Conservation (phyloP, 2,329 filamentous ascomycete species). For the Sphaerostilbella broomeana region DNA sequence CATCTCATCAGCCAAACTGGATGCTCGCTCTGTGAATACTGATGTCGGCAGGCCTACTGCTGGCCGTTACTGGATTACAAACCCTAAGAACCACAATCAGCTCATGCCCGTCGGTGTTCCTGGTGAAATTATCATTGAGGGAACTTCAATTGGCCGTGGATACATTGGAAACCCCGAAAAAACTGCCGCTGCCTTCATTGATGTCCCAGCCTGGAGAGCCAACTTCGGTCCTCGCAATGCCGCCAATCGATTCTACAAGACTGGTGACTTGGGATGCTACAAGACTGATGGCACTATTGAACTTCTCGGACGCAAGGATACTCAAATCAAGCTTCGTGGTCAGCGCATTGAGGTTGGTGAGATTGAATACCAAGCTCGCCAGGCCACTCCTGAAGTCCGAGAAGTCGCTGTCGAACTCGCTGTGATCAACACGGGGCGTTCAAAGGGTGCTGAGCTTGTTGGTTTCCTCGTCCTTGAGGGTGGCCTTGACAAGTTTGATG, state of each 20-base stretch:
- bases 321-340: not conserved
- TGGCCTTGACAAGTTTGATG: no score
- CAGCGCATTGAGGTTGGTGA: not conserved
- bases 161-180: constrained; percentile 7
- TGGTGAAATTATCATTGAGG: constrained; percentile 11
- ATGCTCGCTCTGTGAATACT: not conserved
- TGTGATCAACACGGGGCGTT: no score
- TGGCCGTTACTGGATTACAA: constrained; percentile 5
- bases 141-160: constrained; percentile 1
- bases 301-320: not conserved
- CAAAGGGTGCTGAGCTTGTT: no score
- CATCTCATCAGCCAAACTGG: not conserved
- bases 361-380: no score
- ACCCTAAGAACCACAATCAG: not conserved
- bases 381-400: no score
- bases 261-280: not conserved
- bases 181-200: constrained; percentile 3
- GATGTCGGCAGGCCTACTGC: constrained; percentile 1
- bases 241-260: not conserved
- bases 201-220: not conserved
- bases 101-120: constrained; percentile 8
- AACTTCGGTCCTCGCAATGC: not conserved
- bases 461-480: no score
- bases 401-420: no score
- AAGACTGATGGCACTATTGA: not conserved